Evolutionary conservation across 2,329 filamentous ascomycete species (phyloP), one percentile per base, ranked within the genome.

Genomic region (Verticillium nonalfalfae): DNA sequence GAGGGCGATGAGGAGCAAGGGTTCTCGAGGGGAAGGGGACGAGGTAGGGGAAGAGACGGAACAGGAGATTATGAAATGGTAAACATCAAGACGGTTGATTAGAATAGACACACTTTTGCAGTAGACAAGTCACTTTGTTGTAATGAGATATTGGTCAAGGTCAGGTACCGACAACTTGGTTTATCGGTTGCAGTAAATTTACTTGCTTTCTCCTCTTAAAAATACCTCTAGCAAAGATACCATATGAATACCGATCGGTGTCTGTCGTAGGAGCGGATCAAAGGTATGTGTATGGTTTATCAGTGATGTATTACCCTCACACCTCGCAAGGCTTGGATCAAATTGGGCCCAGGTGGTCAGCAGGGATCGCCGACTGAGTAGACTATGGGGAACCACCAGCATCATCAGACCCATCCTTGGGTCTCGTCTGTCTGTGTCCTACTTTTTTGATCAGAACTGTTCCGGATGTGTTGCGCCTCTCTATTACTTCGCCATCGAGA

Each of bases 1-100:
- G 58, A 59, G 7, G 58, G 57, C 1, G 68, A 67, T 13, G 74
- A 67, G 4, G 77, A 79, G 39, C 81, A 81, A 61, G 82, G 83
- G 5, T 81, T 81, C 64, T 73, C 76, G 5, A 72, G 81, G 57
- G 83, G 83, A 0, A 72, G 81, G 35, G 79, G 80, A 0, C 75
- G 82, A 45, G 84, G 81, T 0, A 76, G 84, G 61, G 81, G 81
- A 1, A 76, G 80, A 59, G 83, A 85, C 64, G 81, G 81, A 0
- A 79, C 75, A 1, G 84, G 82, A 13, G 84, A 85, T 64, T 90
- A 90, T 72, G 87, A 90, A 72, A 88, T 90, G 85, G 82, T 83
- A 10, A 76, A 78, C 50, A 77, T 86, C 69, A 81, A 81, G 33
- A 18, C 57, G 36, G 21, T 33, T 13, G 57, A 58, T 33, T 39